Conservation (phyloP, 192 early-diverging fungal species). For the Coemansia sp. region DNA sequence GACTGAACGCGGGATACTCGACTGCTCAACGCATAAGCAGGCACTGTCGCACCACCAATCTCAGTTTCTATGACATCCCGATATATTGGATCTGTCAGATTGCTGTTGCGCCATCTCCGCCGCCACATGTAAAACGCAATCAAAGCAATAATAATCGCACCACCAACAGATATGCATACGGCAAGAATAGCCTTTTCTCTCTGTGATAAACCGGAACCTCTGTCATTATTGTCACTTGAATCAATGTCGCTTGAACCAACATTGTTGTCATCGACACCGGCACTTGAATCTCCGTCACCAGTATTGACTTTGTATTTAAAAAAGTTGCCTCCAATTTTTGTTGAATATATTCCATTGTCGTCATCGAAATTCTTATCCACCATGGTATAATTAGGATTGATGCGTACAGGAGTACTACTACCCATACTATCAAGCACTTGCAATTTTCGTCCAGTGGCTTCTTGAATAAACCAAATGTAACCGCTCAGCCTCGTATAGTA, state of each 20-base stretch:
- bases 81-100: neutral
- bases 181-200: neutral
- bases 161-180: neutral
- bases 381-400: neutral
- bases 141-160: neutral
- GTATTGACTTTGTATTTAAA: neutral
- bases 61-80: neutral
- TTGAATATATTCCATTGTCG: neutral
- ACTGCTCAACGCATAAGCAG: neutral
- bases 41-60: neutral
- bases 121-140: neutral
- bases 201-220: neutral
- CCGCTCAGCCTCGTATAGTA: constrained; percentile 8
- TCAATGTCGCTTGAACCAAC: neutral
- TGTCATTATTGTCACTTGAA: neutral
- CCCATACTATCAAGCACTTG: neutral
- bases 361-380: neutral
- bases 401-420: neutral
- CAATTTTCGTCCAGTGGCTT: too few species aligned
- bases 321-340: neutral
- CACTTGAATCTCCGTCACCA: neutral
- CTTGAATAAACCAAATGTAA: too few species aligned
- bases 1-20: neutral
- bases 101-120: neutral
- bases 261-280: neutral